These are phyloP conservation scores for Crithidia expoeki DNA, from an alignment of 208 protist genomes.

Conservation along the genomic window DNA sequence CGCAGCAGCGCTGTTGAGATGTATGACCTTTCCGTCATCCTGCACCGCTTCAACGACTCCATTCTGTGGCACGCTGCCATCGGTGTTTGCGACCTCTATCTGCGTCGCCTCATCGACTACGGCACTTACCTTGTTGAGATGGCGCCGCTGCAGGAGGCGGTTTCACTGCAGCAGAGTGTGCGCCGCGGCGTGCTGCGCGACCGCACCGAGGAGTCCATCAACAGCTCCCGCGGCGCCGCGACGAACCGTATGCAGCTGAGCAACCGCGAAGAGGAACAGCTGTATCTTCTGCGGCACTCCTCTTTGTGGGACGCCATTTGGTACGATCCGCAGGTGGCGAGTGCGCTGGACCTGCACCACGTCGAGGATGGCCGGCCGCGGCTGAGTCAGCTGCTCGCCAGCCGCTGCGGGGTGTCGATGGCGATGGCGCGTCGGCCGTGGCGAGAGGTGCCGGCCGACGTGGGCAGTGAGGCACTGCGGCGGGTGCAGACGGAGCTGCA, in stretches of 20 bases:
- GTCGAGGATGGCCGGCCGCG: constrained; percentile 75
- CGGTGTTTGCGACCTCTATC: constrained; percentile 81
- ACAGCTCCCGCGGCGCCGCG: constrained; percentile 23
- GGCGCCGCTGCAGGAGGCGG: constrained; percentile 80
- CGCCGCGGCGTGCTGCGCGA: constrained; percentile 50
- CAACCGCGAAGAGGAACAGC: constrained; percentile 81
- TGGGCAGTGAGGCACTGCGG: constrained; percentile 43
- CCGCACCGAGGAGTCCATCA: constrained; percentile 49
- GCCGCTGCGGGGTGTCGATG: constrained; percentile 76
- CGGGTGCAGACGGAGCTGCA: constrained; percentile 73
- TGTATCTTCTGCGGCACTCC: constrained; percentile 79
- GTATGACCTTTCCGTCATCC: constrained; percentile 77
- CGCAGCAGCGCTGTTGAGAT: constrained; percentile 77
- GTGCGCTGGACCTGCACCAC: constrained; percentile 77
- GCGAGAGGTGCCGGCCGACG: constrained; percentile 72
- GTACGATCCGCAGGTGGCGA: constrained; percentile 73
- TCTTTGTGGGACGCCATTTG: constrained; percentile 88
- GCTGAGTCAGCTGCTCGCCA: constrained; percentile 83
- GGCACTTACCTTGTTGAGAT: constrained; percentile 80
- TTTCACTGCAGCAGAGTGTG: constrained; percentile 67
- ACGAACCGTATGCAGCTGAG: constrained; percentile 62
- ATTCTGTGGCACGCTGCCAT: constrained; percentile 87
- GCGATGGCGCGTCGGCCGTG: constrained; percentile 75
- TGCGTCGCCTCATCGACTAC: constrained; percentile 81
- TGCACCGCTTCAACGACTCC: constrained; percentile 65